Conservation (phyloP, 1,139 yeast genomes). For the Zhuliangozyma blackwelliae region DNA sequence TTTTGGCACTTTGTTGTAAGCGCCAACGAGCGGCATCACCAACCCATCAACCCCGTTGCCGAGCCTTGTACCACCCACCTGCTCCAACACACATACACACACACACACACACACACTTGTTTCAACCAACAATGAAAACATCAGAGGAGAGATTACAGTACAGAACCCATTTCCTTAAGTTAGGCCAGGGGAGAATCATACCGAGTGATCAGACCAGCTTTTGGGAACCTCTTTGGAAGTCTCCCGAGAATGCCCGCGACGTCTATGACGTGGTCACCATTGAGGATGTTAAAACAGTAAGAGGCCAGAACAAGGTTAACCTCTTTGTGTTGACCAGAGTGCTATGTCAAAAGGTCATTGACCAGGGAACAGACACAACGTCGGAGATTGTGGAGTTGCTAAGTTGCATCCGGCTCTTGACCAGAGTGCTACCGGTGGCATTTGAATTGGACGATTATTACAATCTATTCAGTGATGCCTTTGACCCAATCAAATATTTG, state of each 20-base stretch:
- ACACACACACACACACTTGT: too few relatives aligned
- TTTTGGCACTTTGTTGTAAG: too few relatives aligned
- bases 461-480: conserved; percentile 19
- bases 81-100: too few relatives aligned
- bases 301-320: conserved; percentile 55
- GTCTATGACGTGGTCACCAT: conserved; percentile 53
- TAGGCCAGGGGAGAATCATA: conserved; percentile 55
- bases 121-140: conserved; percentile 54
- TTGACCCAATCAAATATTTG: conserved; percentile 8
- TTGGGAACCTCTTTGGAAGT: conserved; percentile 46
- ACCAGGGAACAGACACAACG: conserved; percentile 8
- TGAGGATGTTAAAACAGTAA: conserved; percentile 54
- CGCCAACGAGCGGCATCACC: too few relatives aligned
- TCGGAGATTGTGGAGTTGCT: conserved; percentile 22
- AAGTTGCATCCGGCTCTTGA: conserved; percentile 62
- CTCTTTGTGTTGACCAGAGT: conserved; percentile 50
- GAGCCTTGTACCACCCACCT: too few relatives aligned
- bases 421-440: conserved; percentile 63
- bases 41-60: too few relatives aligned
- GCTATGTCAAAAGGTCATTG: conserved; percentile 28
- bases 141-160: conserved; percentile 62
- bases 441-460: conserved; percentile 46
- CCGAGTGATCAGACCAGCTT: conserved; percentile 38
- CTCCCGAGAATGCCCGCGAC: conserved; percentile 40
- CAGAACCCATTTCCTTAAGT: conserved; percentile 57